Conservation (phyloP, 2,329 filamentous ascomycete genomes). For the Fusarium ambrosium region DNA sequence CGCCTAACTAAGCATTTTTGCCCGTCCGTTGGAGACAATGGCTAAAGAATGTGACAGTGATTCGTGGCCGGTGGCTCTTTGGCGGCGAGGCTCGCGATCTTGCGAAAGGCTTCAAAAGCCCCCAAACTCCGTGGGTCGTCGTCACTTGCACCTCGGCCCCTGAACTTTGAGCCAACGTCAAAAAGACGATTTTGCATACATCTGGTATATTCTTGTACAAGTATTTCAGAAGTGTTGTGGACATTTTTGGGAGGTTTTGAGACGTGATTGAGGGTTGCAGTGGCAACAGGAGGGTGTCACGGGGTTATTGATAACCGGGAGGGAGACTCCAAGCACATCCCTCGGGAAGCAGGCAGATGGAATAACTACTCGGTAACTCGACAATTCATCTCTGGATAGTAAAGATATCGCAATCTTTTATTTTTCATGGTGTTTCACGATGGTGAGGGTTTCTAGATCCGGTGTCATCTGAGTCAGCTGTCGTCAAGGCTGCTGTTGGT, state of each 20-base stretch:
- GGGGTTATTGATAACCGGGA: conserved; percentile 11
- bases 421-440: neutral
- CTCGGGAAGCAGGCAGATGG: neutral
- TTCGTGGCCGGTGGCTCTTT: neutral
- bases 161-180: conserved; percentile 23
- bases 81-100: conserved; percentile 7
- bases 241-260: neutral
- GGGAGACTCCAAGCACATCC: conserved; percentile 6
- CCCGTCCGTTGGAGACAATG: neutral
- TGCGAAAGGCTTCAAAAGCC: conserved; percentile 27
- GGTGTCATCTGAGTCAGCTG: conserved; percentile 40
- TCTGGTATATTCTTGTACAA: neutral
- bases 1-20: neutral
- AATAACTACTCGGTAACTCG: conserved; percentile 18
- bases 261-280: neutral
- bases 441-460: neutral
- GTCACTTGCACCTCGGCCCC: conserved; percentile 25
- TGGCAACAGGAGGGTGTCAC: conserved; percentile 14
- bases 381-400: neutral
- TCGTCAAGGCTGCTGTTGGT: conserved; percentile 25
- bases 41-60: neutral
- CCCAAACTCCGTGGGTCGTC: conserved; percentile 12
- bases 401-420: neutral
- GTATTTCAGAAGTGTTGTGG: neutral
- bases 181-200: neutral